These are phyloP conservation scores for Fusarium tupiense DNA, from an alignment of 2,329 filamentous ascomycete species.

Conservation along the genomic window DNA sequence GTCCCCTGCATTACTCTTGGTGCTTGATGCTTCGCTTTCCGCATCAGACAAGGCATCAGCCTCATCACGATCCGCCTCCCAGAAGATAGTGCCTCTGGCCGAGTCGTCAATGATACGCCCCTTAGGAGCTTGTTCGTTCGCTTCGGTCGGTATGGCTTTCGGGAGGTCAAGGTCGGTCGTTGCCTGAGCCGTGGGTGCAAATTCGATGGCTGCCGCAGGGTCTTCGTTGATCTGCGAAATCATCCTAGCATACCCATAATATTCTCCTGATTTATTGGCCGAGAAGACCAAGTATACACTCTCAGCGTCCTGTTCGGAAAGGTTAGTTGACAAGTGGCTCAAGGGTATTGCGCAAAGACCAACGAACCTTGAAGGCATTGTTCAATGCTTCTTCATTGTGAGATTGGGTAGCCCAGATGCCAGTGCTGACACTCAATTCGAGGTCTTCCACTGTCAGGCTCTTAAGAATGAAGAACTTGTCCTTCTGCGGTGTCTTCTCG, in stretches of 20 bases:
- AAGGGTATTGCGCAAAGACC: not conserved
- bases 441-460: constrained; percentile 91
- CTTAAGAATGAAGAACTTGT: constrained; percentile 92
- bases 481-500: constrained; percentile 55
- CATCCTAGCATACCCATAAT: constrained; percentile 96
- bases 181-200: constrained; percentile 71
- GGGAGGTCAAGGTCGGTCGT: constrained; percentile 72
- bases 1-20: constrained; percentile 55
- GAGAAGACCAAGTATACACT: constrained; percentile 95
- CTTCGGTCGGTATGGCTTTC: constrained; percentile 81
- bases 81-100: constrained; percentile 94
- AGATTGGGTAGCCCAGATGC: constrained; percentile 92
- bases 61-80: constrained; percentile 80
- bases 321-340: not conserved
- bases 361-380: constrained; percentile 78
- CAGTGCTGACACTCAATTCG: constrained; percentile 85
- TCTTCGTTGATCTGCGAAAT: constrained; percentile 83
- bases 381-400: constrained; percentile 91
- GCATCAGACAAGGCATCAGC: constrained; percentile 55
- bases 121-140: constrained; percentile 80
- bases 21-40: constrained; percentile 51
- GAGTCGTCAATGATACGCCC: constrained; percentile 94
- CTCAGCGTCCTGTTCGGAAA: constrained; percentile 70
- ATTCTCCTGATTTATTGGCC: constrained; percentile 96
- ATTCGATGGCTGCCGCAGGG: constrained; percentile 73